Evolutionary conservation across 768 basidiomycete species (phyloP), one percentile per base, ranked within the genome.

Genomic region (Kwoniella dendrophila): DNA sequence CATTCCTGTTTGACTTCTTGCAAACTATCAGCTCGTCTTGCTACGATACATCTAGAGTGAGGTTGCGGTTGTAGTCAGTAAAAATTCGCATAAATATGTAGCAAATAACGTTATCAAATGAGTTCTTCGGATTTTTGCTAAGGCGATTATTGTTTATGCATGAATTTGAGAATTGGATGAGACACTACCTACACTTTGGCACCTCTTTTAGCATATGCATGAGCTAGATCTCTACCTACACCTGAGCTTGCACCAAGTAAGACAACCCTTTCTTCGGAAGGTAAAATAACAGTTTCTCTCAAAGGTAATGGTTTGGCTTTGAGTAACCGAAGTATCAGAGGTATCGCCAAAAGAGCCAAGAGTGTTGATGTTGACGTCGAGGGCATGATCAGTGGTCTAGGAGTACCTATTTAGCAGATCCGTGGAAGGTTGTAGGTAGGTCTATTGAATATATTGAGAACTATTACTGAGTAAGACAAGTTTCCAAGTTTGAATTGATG

Each of bases 231-330:
- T 43, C 84, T 83, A 1, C 93, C 93, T 26, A 95, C 86, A 0
- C 93, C 93, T 48, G 87, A 87, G 1, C 90, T 88, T 1, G 88
- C 91, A 4, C 93, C 93, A 6, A 96, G 77, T 49, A 96, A 81
- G 1, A 96, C 76, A 5, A 93, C 88, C 0, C 90, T 85, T 73
- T 95, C 92, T 2, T 81, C 64, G 1, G 56, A 56, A n/a, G 75
- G 80, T 7, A 49, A 40, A 48, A 77, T 63, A 40, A 71, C 60
- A 16, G 56, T 56, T 30, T 72, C 70, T 24, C 76, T 29, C 1
- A 63, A 66, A 4, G 67, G 70, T 1, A 59, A 64, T 8, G 57
- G 54, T 20, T 51, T 58, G 16, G 53, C 51, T 34, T 60, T 68
- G 40, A 71, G 56, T 1, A 64, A 34, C 11, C 48, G 47, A 4